These are phyloP conservation scores for Choiromyces venosus DNA, from an alignment of 495 filamentous ascomycete species.

Conservation along the genomic window DNA sequence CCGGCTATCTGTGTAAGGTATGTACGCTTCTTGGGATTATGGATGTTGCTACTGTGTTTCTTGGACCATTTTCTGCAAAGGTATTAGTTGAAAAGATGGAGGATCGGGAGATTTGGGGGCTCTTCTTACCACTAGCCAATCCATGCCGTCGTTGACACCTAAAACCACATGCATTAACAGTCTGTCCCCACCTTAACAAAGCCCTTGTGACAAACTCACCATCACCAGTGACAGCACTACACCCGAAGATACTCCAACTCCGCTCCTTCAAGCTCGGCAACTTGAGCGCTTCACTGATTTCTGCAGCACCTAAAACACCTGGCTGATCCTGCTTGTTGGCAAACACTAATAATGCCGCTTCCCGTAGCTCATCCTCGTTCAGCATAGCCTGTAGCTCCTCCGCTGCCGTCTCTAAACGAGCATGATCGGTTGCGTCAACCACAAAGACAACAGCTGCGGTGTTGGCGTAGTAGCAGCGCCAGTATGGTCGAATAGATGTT, in stretches of 20 bases:
- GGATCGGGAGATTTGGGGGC: not conserved
- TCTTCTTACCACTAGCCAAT: conserved; percentile 88
- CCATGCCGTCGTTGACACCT: conserved; percentile 90
- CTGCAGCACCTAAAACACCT: conserved; percentile 90
- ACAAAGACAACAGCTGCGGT: conserved; percentile 99
- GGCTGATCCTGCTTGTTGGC: conserved; percentile 99
- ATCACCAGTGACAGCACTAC: conserved; percentile 89
- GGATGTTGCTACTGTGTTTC: conserved; percentile 10
- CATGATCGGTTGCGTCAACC: conserved; percentile 95
- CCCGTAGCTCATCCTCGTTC: conserved; percentile 90
- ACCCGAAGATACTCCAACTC: conserved; percentile 98
- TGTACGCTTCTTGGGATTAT: not conserved
- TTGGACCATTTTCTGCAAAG: conserved; percentile 24
- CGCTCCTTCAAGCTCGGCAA: conserved; percentile 86
- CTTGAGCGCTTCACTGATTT: conserved; percentile 87
- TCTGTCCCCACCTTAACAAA: conserved; percentile 3
- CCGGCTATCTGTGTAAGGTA: not conserved
- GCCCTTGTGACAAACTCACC: conserved; percentile 42
- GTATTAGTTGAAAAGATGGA: not conserved
- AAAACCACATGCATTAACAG: conserved; percentile 24
- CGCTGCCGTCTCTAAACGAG: conserved; percentile 81
- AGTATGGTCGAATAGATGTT: conserved; percentile 95
- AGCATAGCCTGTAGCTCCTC: conserved; percentile 94
- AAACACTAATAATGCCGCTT: conserved; percentile 88
- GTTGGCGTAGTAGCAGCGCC: conserved; percentile 99